phyloP scores from a whole-genome alignment of 1,284 basidiomycete genomes.

The Cystobasidium slooffiae region DNA sequence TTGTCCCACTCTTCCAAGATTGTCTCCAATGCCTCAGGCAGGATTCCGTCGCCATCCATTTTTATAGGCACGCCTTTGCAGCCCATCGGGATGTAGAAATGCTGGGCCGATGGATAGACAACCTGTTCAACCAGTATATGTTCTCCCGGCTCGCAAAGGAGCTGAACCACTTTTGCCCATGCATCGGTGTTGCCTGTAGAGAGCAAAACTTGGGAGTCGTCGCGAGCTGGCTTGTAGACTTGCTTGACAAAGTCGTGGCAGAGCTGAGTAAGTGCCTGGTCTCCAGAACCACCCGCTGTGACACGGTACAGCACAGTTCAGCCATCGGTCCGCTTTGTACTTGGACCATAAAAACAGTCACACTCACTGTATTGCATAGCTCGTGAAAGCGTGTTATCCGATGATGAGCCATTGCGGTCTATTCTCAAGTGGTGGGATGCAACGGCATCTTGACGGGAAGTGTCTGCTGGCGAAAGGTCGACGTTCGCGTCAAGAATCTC shows the following conservation, averaged over 20 bases:
- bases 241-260: conserved; percentile 21
- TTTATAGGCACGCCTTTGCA: conserved; percentile 65
- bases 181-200: conserved; percentile 79
- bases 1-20: conserved; percentile 72
- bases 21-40: conserved; percentile 66
- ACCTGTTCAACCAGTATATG: conserved; percentile 67
- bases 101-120: conserved; percentile 59
- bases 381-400: conserved; percentile 8
- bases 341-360: neutral
- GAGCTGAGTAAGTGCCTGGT: neutral
- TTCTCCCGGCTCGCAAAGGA: conserved; percentile 74
- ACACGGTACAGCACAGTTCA: neutral
- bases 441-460: neutral
- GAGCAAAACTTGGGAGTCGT: conserved; percentile 66
- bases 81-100: conserved; percentile 61
- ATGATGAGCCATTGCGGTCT: conserved; percentile 6
- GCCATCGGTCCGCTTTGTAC: neutral
- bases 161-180: conserved; percentile 64
- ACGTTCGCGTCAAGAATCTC: neutral
- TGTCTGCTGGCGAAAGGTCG: conserved; percentile 7
- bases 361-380: conserved; percentile 32
- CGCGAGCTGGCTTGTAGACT: conserved; percentile 71
- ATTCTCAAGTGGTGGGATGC: neutral
- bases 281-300: conserved; percentile 21
- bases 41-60: conserved; percentile 75